A percentile compares a stretch with the other conserved stretches of the same genome.
phyloP scores from a whole-genome alignment of 1,139 yeast species.

The Scheffersomyces insectosa region DNA sequence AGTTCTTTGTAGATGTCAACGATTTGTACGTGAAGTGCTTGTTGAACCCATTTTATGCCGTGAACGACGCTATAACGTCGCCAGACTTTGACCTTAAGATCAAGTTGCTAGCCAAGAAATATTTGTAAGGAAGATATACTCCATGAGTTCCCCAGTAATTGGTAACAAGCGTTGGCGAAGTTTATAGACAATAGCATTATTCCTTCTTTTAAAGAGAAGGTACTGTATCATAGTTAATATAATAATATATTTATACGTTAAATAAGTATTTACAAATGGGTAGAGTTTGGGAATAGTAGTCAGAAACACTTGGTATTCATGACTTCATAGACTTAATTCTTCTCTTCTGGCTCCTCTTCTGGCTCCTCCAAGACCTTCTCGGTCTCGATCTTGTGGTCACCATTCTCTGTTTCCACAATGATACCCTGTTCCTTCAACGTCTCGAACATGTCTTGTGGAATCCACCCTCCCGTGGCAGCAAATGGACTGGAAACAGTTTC shows the following conservation, averaged over 20 bases:
- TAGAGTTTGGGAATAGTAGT: too few species aligned
- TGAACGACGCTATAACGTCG: conserved; percentile 72
- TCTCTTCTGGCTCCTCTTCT: conserved; percentile 4
- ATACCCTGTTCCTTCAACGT: conserved; percentile 67
- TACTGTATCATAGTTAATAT: too few species aligned
- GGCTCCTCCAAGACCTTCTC: conserved; percentile 36
- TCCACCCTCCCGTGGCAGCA: conserved; percentile 92
- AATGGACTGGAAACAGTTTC: conserved; percentile 74
- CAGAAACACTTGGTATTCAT: too few species aligned
- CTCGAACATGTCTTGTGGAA: conserved; percentile 89
- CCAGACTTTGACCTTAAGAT: conserved; percentile 78
- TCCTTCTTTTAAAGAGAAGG: too few species aligned
- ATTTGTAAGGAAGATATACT: conserved; percentile 41
- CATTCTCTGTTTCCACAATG: conserved; percentile 40
- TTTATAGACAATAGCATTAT: too few species aligned
- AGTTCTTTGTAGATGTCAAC: conserved; percentile 81
- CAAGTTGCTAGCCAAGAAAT: conserved; percentile 71
- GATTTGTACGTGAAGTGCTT: conserved; percentile 85
- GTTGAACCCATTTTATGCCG: conserved; percentile 82
- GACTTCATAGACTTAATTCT: too few species aligned
- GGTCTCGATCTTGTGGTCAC: conserved; percentile 39
- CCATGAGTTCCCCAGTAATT: too few species aligned
- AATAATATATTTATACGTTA: too few species aligned
- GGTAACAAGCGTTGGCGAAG: too few species aligned
- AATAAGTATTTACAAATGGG: too few species aligned